Base-by-base conservation (phyloP, 139 green algal genomes). In the Zygnema cylindricum region DNA sequence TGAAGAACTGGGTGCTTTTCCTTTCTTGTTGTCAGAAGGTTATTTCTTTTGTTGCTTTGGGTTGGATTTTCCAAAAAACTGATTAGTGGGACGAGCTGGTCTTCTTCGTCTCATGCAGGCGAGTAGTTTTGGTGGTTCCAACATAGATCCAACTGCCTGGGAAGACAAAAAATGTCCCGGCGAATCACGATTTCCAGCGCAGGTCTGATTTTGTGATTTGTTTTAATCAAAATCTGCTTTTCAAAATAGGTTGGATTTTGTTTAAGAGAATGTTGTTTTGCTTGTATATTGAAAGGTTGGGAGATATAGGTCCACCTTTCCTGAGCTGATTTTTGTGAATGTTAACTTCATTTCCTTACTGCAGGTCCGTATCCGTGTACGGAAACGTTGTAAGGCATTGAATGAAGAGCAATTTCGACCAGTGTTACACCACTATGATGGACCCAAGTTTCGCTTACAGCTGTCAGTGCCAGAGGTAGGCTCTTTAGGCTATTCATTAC, bases 401-500 rank as follows among this genome's bases (percentile, higher is more conserved):
- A 77, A 84, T n/a, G 85, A 89, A 57, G 85, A 89, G 0, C 49
- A 54, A 33, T 89, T 89, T 75, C 85, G 85, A 39, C 85, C 85
- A 0, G 42, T 89, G 16, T 77, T 89, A 1, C 77, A 86, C 85
- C 85, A 89, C 43, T 89, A 89, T 73, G 85, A 89, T 35, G 85
- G 85, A 1, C 85, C 85, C 39, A 89, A 89, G 63, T 89, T 89
- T 77, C 78, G 85, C 30, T 43, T 89, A 11, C 39, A 86, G 63
- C 63, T 89, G 11, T 86, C 85, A 40, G 85, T 89, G 0, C 85
- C 71, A 2, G 85, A 89, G 85, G 85, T 89, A 63, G 36, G 38
- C 32, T 71, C 1, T 22, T 71, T n/a, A n/a, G n/a, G n/a, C n/a
- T n/a, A n/a, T n/a, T n/a, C n/a, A n/a, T n/a, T n/a, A n/a, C n/a